Evolutionary conservation across 2,329 filamentous ascomycete species (phyloP), one percentile per base, ranked within the genome.

Genomic region (Beauveria medogensis): DNA sequence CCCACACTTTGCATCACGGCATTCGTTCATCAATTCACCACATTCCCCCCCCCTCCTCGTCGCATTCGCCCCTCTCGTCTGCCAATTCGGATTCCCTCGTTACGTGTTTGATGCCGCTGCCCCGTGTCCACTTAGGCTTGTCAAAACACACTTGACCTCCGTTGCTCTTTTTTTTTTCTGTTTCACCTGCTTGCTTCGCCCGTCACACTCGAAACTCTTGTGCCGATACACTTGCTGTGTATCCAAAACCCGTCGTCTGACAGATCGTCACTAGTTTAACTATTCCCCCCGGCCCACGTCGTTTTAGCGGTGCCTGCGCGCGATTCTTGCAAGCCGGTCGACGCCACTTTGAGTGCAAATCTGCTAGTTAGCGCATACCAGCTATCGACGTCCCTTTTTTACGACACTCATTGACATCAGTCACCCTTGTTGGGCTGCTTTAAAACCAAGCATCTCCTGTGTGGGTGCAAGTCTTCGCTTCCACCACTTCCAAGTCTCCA

Each of bases 251-350:
- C 58, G 48, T 59, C 58, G 58, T 60, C 58, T 60, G 58, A 60
- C 58, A 47, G 58, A 60, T 60, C 58, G 58, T 54, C 58, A 40
- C 58, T 60, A 60, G 58, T 48, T 24, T 8, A 41, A 24, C 37
- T 60, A 18, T 34, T 12, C 7, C 40, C 37, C 26, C 58, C 37
- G 18, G 22, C 53, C 48, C 26, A 22, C 48, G 20, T 18, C 43
- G 37, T 37, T 16, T 34, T 47, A 48, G 30, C 30, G 30, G 30
- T 34, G 30, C 30, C 30, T 34, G 30, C 30, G 30, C 12, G 12
- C 30, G 30, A 34, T 24, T 41, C 53, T 60, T 48, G 55, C 71
- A 37, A 64, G 52, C 52, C 40, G 44, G 55, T 37, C 28, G 8
- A 18, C 43, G 34, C 55, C 46, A 52, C 24, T 48, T 59, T 44